A percentile compares a stretch with the other conserved stretches of the same genome.
Evolutionary conservation across 371 early-diverging fungal species (phyloP).

Genomic region (Saksenaea oblongispora): DNA sequence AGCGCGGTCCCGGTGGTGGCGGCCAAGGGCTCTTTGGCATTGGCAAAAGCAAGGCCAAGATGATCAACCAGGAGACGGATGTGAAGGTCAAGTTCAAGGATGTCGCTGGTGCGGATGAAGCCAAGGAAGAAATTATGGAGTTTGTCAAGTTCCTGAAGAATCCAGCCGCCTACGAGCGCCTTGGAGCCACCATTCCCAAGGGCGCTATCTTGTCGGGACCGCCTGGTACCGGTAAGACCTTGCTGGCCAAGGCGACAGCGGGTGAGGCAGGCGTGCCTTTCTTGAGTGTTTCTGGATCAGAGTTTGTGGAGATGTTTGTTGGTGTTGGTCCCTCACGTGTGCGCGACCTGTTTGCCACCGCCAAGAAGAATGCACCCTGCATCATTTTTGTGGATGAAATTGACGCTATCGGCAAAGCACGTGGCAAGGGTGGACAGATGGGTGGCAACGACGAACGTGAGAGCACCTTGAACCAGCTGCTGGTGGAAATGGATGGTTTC

Average conservation of each 20-base stretch:
- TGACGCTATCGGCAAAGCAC: constrained; percentile 99
- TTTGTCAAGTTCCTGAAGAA: constrained; percentile 99
- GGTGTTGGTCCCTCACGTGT: constrained; percentile 99
- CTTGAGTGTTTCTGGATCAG: constrained; percentile 97
- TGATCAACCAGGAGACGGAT: constrained; percentile 96
- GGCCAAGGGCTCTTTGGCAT: constrained; percentile 91
- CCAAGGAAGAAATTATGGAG: constrained; percentile 99
- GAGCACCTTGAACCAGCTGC: constrained; percentile 94
- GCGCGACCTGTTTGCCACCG: constrained; percentile 95
- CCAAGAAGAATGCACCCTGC: constrained; percentile 97
- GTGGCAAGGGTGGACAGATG: constrained; percentile 88
- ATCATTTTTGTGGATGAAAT: constrained; percentile 99
- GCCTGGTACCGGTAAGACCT: constrained; percentile 99
- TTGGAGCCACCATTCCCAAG: constrained; percentile 99
- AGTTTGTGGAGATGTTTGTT: constrained; percentile 99
- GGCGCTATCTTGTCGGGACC: constrained; percentile 97
- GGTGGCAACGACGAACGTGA: constrained; percentile 99
- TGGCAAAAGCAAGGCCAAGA: constrained; percentile 94
- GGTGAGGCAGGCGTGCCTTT: constrained; percentile 99
- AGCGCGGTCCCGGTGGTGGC: constrained; percentile 74
- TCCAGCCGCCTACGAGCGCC: constrained; percentile 92
- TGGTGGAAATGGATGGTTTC: constrained; percentile 99
- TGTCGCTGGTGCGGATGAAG: constrained; percentile 99
- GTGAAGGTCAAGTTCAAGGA: constrained; percentile 98
- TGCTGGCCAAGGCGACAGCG: constrained; percentile 98